Conservation (phyloP, 495 filamentous ascomycete genomes). For the Amorphotheca resinae region DNA sequence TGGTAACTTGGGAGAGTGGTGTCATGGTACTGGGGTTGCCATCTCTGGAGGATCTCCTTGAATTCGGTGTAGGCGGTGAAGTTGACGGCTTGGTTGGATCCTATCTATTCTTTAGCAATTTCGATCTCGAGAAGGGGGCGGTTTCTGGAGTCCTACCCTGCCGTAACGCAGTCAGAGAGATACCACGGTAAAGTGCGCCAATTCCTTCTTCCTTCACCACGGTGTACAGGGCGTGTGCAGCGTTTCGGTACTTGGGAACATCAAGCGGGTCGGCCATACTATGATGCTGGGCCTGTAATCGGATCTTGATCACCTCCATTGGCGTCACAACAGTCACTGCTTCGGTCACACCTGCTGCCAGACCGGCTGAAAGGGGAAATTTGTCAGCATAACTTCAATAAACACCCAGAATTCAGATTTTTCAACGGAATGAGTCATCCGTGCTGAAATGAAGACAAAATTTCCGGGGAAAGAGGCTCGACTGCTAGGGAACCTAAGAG, state of each 20-base stretch:
- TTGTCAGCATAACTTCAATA: neutral
- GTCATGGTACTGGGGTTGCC: constrained; percentile 48
- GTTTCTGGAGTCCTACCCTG: constrained; percentile 42
- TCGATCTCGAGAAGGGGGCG: neutral
- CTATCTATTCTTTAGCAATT: neutral
- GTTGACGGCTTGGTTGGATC: constrained; percentile 92
- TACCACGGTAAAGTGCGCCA: constrained; percentile 79
- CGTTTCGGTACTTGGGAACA: constrained; percentile 91
- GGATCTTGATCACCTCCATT: constrained; percentile 98
- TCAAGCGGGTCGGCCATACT: constrained; percentile 84
- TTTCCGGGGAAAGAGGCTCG: no score
- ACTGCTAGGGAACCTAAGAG: neutral
- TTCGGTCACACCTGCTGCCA: constrained; percentile 88
- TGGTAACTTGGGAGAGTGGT: constrained; percentile 70
- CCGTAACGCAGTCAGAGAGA: constrained; percentile 81
- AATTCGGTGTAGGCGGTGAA: constrained; percentile 97
- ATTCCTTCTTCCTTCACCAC: constrained; percentile 84
- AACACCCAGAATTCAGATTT: neutral
- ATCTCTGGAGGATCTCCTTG: constrained; percentile 59
- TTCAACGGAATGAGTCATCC: no score
- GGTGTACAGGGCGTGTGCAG: constrained; percentile 88
- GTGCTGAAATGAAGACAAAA: neutral
- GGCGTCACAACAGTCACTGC: constrained; percentile 92
- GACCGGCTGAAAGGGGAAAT: constrained; percentile 46
- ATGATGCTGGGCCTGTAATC: constrained; percentile 94